A percentile compares a stretch with the other conserved stretches of the same genome.
Evolutionary conservation across 1,139 yeast species (phyloP).

Genomic region (Citeromyces siamensis): DNA sequence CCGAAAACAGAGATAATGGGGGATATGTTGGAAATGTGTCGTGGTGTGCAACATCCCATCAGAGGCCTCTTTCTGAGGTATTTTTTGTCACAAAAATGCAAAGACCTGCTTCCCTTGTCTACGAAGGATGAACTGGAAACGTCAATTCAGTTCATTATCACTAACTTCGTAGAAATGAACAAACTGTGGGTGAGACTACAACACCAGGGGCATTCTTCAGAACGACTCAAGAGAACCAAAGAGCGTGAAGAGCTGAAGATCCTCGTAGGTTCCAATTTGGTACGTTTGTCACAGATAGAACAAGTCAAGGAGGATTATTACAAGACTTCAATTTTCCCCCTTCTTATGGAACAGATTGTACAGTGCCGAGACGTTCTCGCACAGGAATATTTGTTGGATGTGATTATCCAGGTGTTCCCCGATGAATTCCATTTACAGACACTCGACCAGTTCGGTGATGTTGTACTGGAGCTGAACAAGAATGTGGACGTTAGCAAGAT

Average conservation of each 20-base stretch:
- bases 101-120: slow-evolving; percentile 32
- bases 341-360: slow-evolving; percentile 77
- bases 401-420: slow-evolving; percentile 86
- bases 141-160: slow-evolving; percentile 60
- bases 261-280: slow-evolving; percentile 86
- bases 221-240: slow-evolving; percentile 56
- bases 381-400: slow-evolving; percentile 83
- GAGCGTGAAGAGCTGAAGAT: slow-evolving; percentile 88
- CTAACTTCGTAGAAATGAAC: slow-evolving; percentile 94
- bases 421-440: slow-evolving; percentile 83
- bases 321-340: slow-evolving; percentile 56
- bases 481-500: slow-evolving; percentile 56
- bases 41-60: slow-evolving; percentile 96
- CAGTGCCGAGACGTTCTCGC: slow-evolving; percentile 91
- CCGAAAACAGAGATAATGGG: slow-evolving; percentile 82
- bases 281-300: slow-evolving; percentile 76
- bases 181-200: slow-evolving; percentile 94
- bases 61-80: slow-evolving; percentile 83
- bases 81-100: slow-evolving; percentile 76
- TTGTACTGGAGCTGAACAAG: slow-evolving; percentile 60
- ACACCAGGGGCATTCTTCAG: slow-evolving; percentile 90
- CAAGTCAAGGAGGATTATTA: slow-evolving; percentile 59
- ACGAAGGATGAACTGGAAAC: slow-evolving; percentile 38
- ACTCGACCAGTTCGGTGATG: slow-evolving; percentile 49
- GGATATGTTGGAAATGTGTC: slow-evolving; percentile 96